A percentile compares a stretch with the other conserved stretches of the same genome.
Evolutionary conservation across 1,139 yeast species (phyloP).

Genomic region (Suhomyces anneliseae): DNA sequence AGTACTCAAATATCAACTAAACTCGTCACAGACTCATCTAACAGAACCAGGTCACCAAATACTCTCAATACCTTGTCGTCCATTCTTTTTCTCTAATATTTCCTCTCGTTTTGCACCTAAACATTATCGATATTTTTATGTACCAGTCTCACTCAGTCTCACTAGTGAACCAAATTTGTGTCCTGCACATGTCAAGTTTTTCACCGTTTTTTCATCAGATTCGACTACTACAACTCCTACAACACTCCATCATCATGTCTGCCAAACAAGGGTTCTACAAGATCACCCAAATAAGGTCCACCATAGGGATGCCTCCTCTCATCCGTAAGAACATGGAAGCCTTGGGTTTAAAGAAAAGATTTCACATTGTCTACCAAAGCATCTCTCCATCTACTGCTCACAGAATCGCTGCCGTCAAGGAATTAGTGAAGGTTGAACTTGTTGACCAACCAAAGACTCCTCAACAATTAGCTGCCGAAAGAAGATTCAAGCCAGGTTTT

Average conservation of each 20-base stretch:
- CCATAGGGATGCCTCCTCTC: slow-evolving; percentile 79
- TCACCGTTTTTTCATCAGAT: slow-evolving; percentile 5
- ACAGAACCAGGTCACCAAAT: too few relatives aligned
- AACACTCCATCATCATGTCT: slow-evolving; percentile 14
- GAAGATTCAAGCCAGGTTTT: slow-evolving; percentile 63
- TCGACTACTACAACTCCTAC: neutral
- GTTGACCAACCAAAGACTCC: slow-evolving; percentile 53
- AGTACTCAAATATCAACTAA: too few relatives aligned
- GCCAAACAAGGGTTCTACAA: slow-evolving; percentile 39
- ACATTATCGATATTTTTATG: too few relatives aligned
- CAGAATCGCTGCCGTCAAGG: slow-evolving; percentile 79
- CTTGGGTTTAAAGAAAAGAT: slow-evolving; percentile 75
- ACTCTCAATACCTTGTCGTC: too few relatives aligned
- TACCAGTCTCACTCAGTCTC: too few relatives aligned
- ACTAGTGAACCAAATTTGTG: neutral
- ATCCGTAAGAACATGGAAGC: slow-evolving; percentile 65
- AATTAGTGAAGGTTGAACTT: slow-evolving; percentile 81
- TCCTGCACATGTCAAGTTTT: slow-evolving; percentile 4
- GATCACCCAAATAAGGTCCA: slow-evolving; percentile 76
- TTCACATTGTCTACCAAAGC: slow-evolving; percentile 69
- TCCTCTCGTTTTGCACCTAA: too few relatives aligned
- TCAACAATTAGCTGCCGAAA: slow-evolving; percentile 51
- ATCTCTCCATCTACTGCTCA: slow-evolving; percentile 85
- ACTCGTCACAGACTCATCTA: too few relatives aligned
- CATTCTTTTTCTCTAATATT: too few relatives aligned